Evolutionary conservation across 2,329 filamentous ascomycete genomes (phyloP), one percentile per base, ranked within the genome.

Genomic region (Fusarium anguioides): DNA sequence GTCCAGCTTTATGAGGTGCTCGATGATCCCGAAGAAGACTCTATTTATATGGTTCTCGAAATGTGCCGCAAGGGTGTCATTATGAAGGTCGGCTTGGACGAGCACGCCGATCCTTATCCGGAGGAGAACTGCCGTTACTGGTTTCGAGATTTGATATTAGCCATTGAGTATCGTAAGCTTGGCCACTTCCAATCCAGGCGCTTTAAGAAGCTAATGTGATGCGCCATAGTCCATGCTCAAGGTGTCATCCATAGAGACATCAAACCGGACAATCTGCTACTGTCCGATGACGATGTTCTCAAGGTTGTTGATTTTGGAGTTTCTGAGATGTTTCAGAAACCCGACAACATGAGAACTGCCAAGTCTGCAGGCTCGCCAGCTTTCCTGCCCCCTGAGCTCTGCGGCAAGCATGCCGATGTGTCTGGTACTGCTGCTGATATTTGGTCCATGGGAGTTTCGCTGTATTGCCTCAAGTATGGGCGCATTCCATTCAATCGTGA

Each of bases 221-320:
- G 26, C 18, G 18, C 41, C 10, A 15, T 40, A 93, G 90, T 99
- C 42, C 96, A 99, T 79, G 91, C 92, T 1, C 96, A 98, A 79
- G 94, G 95, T 9, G 92, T 98, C 69, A 92, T 97, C 17, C 96
- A 99, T 77, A 89, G 96, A 51, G 96, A 99, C 74, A 97, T 99
- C 81, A 99, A 99, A 79, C 96, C 96, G 0, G 96, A 98, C 77
- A 99, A 99, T 72, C 90, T 97, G 51, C 86, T 99, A 9, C 82
- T 99, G 36, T 97, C 94, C 1, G 87, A 90, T 33, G 94, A 97
- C 54, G 91, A 98, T 72, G 89, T 97, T n/a, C 86, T 99, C 50
- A 99, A 98, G 77, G 91, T 99, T 68, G 94, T 97, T 50, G 96
- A 98, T 78, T 99, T 99, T 83, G 96, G 96, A n/a, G 96, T 98